Conservation (phyloP, 495 filamentous ascomycete species). For the Pyrenula massariospora region DNA sequence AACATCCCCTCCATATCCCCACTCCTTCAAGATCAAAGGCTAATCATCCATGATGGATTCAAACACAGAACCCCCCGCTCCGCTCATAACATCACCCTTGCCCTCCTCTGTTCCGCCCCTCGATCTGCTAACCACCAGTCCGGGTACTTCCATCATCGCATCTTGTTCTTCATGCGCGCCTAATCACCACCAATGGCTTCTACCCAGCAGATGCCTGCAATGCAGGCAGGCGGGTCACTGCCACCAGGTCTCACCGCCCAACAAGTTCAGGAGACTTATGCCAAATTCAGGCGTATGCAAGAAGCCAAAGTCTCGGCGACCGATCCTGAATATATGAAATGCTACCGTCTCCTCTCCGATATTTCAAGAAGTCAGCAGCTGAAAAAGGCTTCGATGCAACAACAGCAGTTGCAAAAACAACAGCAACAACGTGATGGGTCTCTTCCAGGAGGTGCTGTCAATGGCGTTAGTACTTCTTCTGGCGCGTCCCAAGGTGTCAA, state of each 20-base stretch:
- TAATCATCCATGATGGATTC: neutral
- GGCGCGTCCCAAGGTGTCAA: constrained; percentile 35
- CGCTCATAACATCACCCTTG: neutral
- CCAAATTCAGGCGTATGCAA: constrained; percentile 73
- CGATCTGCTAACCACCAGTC: neutral
- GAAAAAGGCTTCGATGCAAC: constrained; percentile 29
- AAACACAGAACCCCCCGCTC: neutral
- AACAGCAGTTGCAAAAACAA: constrained; percentile 34
- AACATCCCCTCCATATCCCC: constrained; percentile 1
- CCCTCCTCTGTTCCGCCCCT: constrained; percentile 2
- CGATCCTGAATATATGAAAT: constrained; percentile 73
- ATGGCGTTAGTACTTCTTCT: constrained; percentile 23
- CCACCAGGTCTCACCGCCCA: constrained; percentile 45
- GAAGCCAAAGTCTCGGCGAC: constrained; percentile 55
- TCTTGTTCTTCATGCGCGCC: neutral
- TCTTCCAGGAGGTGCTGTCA: constrained; percentile 31
- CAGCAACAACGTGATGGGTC: constrained; percentile 28
- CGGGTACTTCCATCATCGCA: neutral
- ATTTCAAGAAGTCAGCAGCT: constrained; percentile 49
- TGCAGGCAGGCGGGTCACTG: constrained; percentile 47
- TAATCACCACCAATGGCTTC: constrained; percentile 50
- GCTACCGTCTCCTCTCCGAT: constrained; percentile 49
- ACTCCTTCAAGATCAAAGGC: neutral
- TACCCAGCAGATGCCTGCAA: constrained; percentile 54
- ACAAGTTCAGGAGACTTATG: constrained; percentile 48